A percentile compares a stretch with the other conserved stretches of the same genome.
Evolutionary conservation across 2,329 filamentous ascomycete species (phyloP).

Genomic region (Scolecobasidium constrictum): DNA sequence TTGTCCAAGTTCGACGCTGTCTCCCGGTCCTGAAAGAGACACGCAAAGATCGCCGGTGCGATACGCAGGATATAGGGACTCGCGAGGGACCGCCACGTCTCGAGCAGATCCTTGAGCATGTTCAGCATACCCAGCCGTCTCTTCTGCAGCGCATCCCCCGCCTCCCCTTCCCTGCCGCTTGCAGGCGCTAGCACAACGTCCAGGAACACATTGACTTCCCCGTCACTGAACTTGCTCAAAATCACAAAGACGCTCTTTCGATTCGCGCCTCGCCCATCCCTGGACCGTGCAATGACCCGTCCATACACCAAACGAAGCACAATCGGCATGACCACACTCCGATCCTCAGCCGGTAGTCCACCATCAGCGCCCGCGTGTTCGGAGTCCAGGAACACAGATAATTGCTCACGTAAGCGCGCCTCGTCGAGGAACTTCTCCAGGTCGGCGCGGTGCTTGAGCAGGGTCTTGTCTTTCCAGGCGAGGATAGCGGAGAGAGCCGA

Average conservation of each 20-base stretch:
- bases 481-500: conserved; percentile 74
- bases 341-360: conserved; percentile 63
- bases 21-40: conserved; percentile 41
- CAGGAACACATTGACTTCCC: conserved; percentile 72
- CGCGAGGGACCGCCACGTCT: conserved; percentile 68
- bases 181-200: conserved; percentile 69
- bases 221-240: conserved; percentile 62
- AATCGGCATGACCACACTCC: conserved; percentile 67
- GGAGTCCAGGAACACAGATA: conserved; percentile 71
- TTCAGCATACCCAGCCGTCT: conserved; percentile 88
- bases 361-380: conserved; percentile 50
- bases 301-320: conserved; percentile 83
- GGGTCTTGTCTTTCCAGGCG: conserved; percentile 72
- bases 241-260: conserved; percentile 65
- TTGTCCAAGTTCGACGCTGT: conserved; percentile 45
- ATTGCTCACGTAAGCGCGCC: conserved; percentile 80
- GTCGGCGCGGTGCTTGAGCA: conserved; percentile 74
- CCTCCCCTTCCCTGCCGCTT: conserved; percentile 41
- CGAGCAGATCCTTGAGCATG: conserved; percentile 80
- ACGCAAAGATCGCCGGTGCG: conserved; percentile 70
- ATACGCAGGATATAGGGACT: conserved; percentile 56
- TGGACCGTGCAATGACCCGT: conserved; percentile 69
- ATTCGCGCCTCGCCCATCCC: conserved; percentile 63
- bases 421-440: conserved; percentile 83
- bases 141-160: conserved; percentile 53